phyloP scores from a whole-genome alignment of 192 early-diverging fungal species.

The Coemansia aciculifera region DNA sequence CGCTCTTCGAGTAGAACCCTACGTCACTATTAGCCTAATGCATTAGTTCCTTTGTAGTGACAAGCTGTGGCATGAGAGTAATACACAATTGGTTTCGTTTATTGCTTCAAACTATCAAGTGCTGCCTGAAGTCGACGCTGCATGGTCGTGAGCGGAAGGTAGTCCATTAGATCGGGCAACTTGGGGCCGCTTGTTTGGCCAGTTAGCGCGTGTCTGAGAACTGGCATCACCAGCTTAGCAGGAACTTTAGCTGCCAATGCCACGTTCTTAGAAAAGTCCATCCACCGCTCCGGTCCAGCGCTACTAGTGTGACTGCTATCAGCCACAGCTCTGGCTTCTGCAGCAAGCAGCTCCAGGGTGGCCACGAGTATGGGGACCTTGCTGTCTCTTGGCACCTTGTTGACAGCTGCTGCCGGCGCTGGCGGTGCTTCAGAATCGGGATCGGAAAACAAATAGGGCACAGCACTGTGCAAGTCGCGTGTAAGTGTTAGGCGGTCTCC shows the following conservation, averaged over 20 bases:
- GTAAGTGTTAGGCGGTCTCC: conserved; percentile 39
- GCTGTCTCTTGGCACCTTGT: conserved; percentile 21
- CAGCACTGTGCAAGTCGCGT: conserved; percentile 22
- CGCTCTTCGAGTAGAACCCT: neutral
- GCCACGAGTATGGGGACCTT: conserved; percentile 20
- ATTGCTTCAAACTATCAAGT: neutral
- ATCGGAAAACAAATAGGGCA: conserved; percentile 38
- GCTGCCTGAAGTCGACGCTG: conserved; percentile 16
- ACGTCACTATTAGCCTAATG: neutral
- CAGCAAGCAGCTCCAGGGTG: conserved; percentile 1
- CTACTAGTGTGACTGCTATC: neutral
- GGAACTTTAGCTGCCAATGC: conserved; percentile 36
- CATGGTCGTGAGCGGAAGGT: conserved; percentile 15
- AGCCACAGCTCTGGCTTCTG: neutral
- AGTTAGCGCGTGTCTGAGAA: conserved; percentile 65
- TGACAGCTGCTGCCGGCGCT: conserved; percentile 1
- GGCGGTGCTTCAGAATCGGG: conserved; percentile 17
- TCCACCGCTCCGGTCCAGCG: conserved; percentile 18
- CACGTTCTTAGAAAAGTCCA: conserved; percentile 38
- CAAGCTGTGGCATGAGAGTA: neutral
- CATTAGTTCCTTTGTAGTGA: too few species aligned
- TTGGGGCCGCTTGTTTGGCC: conserved; percentile 50
- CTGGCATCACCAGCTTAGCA: conserved; percentile 62
- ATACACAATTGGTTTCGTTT: neutral
- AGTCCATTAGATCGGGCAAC: conserved; percentile 34